Evolutionary conservation across 2,329 filamentous ascomycete genomes (phyloP).

Genomic region (Botrytis hyacinthi): DNA sequence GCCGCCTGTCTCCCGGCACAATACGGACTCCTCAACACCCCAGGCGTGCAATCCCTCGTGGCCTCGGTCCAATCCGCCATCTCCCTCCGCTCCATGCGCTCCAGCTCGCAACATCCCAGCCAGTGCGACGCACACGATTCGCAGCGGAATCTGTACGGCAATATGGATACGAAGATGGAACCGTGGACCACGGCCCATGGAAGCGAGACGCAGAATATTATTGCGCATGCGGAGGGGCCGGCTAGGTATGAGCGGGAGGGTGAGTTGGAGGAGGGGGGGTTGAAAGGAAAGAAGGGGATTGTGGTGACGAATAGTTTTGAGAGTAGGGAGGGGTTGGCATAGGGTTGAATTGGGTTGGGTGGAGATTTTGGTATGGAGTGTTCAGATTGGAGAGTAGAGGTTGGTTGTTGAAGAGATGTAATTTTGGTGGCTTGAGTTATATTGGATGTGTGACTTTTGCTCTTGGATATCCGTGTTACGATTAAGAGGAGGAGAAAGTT

Average conservation of each 20-base stretch:
- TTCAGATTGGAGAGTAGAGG: background rate
- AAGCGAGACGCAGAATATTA: constrained; percentile 9
- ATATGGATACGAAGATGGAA: background rate
- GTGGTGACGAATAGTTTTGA: constrained; percentile 18
- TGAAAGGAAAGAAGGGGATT: background rate
- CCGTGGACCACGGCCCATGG: background rate
- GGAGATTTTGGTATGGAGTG: background rate
- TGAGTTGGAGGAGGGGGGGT: background rate
- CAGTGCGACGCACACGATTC: background rate
- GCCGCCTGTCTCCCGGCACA: constrained; percentile 16
- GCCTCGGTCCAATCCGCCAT: constrained; percentile 6
- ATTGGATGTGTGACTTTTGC: background rate
- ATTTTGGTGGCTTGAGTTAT: background rate
- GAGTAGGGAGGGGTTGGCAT: constrained; percentile 4
- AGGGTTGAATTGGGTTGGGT: background rate
- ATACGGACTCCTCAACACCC: constrained; percentile 12
- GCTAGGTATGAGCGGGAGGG: background rate
- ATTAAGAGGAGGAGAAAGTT: background rate
- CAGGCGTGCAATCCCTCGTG: constrained; percentile 5
- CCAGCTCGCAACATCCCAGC: background rate
- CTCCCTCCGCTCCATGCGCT: background rate
- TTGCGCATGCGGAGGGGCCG: constrained; percentile 7
- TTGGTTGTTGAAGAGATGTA: background rate
- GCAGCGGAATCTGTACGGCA: background rate
- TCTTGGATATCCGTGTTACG: background rate